A percentile compares a stretch with the other conserved stretches of the same genome.
Evolutionary conservation across 805 yeast species (phyloP).

Genomic region (Candida gorgasii): DNA sequence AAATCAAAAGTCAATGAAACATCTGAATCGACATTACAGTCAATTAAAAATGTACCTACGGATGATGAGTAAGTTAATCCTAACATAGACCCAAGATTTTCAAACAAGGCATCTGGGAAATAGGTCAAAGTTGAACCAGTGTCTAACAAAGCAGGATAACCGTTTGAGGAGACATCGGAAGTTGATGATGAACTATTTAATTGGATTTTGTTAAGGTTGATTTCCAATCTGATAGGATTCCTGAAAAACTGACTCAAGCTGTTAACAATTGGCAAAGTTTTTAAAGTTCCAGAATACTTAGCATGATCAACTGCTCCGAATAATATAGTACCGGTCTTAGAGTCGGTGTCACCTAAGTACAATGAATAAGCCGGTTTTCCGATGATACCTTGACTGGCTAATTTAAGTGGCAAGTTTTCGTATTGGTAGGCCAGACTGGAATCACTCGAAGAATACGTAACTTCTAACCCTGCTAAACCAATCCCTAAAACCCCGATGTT

Average conservation of each 20-base stretch:
- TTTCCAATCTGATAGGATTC: conserved; percentile 47
- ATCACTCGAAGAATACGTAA: conserved; percentile 38
- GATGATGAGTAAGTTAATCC: conserved; percentile 43
- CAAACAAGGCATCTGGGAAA: conserved; percentile 40
- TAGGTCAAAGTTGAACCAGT: conserved; percentile 42
- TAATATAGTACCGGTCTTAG: conserved; percentile 33
- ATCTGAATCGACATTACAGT: conserved; percentile 34
- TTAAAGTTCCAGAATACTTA: conserved; percentile 35
- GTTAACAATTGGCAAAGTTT: conserved; percentile 38
- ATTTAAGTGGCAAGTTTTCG: conserved; percentile 40
- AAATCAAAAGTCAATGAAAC: conserved; percentile 47
- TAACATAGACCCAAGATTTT: conserved; percentile 35
- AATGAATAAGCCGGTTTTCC: conserved; percentile 36
- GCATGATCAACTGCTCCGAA: conserved; percentile 48
- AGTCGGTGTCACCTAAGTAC: conserved; percentile 28
- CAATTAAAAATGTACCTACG: conserved; percentile 47
- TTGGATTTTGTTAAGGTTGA: conserved; percentile 45
- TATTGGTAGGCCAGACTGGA: conserved; percentile 25
- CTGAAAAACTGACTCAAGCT: conserved; percentile 27
- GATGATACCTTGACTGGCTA: conserved; percentile 34
- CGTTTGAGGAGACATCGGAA: conserved; percentile 18
- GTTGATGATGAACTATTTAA: conserved; percentile 16
- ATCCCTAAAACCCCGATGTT: conserved; percentile 72
- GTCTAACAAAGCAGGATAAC: conserved; percentile 31
- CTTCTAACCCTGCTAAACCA: conserved; percentile 69